Evolutionary conservation across 805 yeast genomes (phyloP).

Genomic region (Limtongia smithiae): DNA sequence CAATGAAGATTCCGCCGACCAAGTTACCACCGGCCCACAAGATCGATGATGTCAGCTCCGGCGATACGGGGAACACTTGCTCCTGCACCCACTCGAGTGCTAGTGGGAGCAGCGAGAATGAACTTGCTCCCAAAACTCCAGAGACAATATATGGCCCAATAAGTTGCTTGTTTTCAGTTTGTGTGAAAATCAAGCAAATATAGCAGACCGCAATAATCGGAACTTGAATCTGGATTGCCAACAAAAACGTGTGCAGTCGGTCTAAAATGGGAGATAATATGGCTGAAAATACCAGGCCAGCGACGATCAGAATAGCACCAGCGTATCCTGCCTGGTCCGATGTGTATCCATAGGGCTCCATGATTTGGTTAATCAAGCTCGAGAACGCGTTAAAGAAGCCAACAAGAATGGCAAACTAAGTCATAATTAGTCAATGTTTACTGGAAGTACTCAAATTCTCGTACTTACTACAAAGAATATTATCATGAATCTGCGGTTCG

Average conservation of each 20-base stretch:
- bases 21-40: conserved; percentile 37
- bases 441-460: not conserved
- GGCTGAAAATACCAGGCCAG: conserved; percentile 36
- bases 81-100: conserved; percentile 37
- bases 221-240: conserved; percentile 30
- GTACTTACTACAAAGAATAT: conserved; percentile 5
- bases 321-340: conserved; percentile 37
- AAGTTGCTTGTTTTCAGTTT: conserved; percentile 30
- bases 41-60: conserved; percentile 34
- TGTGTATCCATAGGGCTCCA: conserved; percentile 38
- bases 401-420: conserved; percentile 35
- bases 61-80: conserved; percentile 37
- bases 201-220: conserved; percentile 35
- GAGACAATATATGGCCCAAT: conserved; percentile 36
- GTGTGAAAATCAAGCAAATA: conserved; percentile 36
- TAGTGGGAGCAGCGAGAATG: conserved; percentile 36
- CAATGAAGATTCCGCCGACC: conserved; percentile 37
- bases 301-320: conserved; percentile 36
- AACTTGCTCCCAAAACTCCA: conserved; percentile 35
- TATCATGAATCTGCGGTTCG: conserved; percentile 23
- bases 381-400: conserved; percentile 38
- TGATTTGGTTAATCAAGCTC: conserved; percentile 35
- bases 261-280: conserved; percentile 36
- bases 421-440: too few relatives aligned
- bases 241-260: conserved; percentile 30